Base-by-base conservation (phyloP, 1,139 yeast species). In the Suhomyces yuchorum region DNA sequence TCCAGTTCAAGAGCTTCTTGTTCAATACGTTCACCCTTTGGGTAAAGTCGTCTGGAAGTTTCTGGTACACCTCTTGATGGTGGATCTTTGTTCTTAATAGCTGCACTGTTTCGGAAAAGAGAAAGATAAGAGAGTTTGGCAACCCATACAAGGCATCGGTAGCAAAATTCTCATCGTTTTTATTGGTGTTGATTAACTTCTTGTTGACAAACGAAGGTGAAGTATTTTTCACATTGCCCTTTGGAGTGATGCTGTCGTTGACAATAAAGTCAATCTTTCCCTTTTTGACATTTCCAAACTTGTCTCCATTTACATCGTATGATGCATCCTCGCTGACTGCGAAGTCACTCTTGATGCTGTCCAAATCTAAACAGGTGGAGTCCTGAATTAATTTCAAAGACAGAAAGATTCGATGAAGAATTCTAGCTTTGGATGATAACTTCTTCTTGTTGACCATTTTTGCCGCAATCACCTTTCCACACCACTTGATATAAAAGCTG, bases 81-180 rank as follows among this genome's bases (percentile, higher is more conserved):
- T 80, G 81, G 43, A 82, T 77, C 48, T 82, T 84, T 49, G 84
- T 78, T 48, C 92, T 72, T 9, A 87, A 73, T 36, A 87, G 62
- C 48, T 82, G 81, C 8, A 85, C 89, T 12, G 85, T 82, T 52
- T 84, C 87, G 48, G 87, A 80, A 64, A 90, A 88, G 42, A 89
- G 68, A 34, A 84, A 60, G 52, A 89, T 84, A 41, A 90, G 70
- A 1, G 96, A 86, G 60, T 87, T 88, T 2, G 97, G 96, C 46
- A 90, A 70, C 0, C 96, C 96, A 60, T 88, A 88, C 47, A 89
- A 72, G 0, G 93, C 89, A 65, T 87, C 95, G 1, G 93, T 85
- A 11, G 92, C 85, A 50, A 87, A 78, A 49, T 83, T 76, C 52
- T 80, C 84, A 53, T 77, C 80, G 44, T 72, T 68, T 37, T 70